A percentile compares a stretch with the other conserved stretches of the same genome.
Conservation (phyloP, 805 yeast genomes). For the Pichia manshurica region DNA sequence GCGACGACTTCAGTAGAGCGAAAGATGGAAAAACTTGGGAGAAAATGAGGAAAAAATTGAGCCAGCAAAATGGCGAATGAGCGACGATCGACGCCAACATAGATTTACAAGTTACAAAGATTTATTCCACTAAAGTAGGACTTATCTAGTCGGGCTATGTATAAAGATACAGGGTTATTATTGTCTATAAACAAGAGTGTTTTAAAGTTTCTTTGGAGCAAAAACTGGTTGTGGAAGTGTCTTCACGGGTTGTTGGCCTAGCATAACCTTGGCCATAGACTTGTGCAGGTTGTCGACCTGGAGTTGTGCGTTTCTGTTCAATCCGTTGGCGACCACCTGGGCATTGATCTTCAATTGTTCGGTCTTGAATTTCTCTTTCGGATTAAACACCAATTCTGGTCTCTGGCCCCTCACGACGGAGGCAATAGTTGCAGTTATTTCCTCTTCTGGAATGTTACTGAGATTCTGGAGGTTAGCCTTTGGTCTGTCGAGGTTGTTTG, state of each 20-base stretch:
- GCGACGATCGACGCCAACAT: too few species aligned
- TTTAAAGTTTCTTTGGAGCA: conserved; percentile 14
- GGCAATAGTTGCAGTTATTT: conserved; percentile 19
- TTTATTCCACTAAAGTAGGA: too few species aligned
- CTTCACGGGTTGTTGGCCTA: conserved; percentile 19
- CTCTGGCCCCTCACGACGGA: conserved; percentile 27
- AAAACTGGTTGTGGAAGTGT: conserved; percentile 21
- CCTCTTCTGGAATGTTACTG: conserved; percentile 18
- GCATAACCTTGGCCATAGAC: conserved; percentile 16
- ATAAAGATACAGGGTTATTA: not conserved
- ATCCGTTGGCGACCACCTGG: conserved; percentile 27
- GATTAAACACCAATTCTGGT: conserved; percentile 21
- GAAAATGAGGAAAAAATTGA: too few species aligned
- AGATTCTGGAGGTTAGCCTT: conserved; percentile 11
- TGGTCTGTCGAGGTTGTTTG: conserved; percentile 17
- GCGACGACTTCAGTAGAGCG: not conserved
- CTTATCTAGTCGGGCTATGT: too few species aligned
- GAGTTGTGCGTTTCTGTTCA: conserved; percentile 29
- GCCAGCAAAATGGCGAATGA: too few species aligned
- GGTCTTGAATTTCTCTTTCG: conserved; percentile 21
- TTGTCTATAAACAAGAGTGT: not conserved
- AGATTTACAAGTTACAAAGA: too few species aligned
- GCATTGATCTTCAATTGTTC: conserved; percentile 25
- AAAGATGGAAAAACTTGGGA: too few species aligned
- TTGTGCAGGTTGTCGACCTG: conserved; percentile 25